Conservation (phyloP, 331 rosid species). For the Prunus yedoensis region DNA sequence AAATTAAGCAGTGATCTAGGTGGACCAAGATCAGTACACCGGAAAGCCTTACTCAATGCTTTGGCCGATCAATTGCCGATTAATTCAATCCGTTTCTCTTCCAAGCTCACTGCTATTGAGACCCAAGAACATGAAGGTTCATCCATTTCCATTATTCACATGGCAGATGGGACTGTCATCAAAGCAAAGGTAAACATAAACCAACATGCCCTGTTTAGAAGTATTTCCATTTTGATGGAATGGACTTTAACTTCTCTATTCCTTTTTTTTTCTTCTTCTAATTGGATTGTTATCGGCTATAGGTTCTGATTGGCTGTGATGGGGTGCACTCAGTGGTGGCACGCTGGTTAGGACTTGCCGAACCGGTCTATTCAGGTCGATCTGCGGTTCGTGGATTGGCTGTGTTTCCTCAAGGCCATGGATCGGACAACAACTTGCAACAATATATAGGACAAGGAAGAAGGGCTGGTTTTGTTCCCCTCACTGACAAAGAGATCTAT, state of each 20-base stretch:
- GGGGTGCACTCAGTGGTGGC: slow-evolving; percentile 34
- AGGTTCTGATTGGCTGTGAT: slow-evolving; percentile 36
- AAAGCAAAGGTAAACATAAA: slow-evolving; percentile 22
- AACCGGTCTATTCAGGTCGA: slow-evolving; percentile 25
- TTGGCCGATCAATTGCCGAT: slow-evolving; percentile 27
- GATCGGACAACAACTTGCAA: too few species aligned
- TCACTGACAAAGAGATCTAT: slow-evolving; percentile 26
- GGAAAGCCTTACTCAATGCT: slow-evolving; percentile 28
- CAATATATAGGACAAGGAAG: neutral
- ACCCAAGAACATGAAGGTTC: slow-evolving; percentile 21
- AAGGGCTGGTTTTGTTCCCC: slow-evolving; percentile 29
- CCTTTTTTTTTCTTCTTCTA: neutral
- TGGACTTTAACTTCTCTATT: neutral
- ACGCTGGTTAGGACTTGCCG: slow-evolving; percentile 22
- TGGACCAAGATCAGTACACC: slow-evolving; percentile 16
- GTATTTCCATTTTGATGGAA: neutral
- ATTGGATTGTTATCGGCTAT: neutral
- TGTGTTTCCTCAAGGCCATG: too few species aligned
- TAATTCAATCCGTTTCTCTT: slow-evolving; percentile 25
- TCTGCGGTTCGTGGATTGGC: slow-evolving; percentile 22
- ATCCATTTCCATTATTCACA: slow-evolving; percentile 18
- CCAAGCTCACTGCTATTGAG: slow-evolving; percentile 3
- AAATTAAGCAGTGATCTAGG: neutral
- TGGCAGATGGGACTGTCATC: slow-evolving; percentile 25
- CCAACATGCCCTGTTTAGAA: neutral